Percentiles rank a stretch among this genome's conserved stretches.
Conservation (phyloP, 371 early-diverging fungal genomes). For the Mortierella sp. region DNA sequence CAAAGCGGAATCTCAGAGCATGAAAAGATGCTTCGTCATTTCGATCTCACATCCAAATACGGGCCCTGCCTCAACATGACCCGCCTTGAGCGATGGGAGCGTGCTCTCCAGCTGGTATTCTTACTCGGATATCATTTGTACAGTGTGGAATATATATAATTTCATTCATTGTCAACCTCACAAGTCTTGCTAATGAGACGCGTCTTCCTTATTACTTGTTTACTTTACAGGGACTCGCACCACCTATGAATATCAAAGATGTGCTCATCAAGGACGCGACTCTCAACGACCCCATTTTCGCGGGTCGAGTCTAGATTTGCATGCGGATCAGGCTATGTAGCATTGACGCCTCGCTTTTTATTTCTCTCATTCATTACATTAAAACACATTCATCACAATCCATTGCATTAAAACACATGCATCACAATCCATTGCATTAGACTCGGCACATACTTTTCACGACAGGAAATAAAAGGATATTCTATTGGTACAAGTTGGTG, state of each 20-base stretch:
- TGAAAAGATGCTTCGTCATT: constrained; percentile 61
- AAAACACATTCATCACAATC: background rate
- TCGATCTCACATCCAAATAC: constrained; percentile 60
- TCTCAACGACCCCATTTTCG: constrained; percentile 35
- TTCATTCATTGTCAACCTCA: background rate
- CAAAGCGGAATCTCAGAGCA: constrained; percentile 41
- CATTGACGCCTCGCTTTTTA: background rate
- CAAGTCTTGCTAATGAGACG: background rate
- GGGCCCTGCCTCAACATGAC: constrained; percentile 63
- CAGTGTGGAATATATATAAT: background rate
- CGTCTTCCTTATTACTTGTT: background rate
- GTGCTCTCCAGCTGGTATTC: constrained; percentile 45
- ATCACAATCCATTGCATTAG: background rate
- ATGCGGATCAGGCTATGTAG: background rate
- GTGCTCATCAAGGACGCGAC: constrained; percentile 16
- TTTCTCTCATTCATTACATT: background rate
- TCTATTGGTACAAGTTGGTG: constrained; percentile 3
- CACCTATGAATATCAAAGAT: constrained; percentile 60
- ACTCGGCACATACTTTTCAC: background rate
- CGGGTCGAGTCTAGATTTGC: constrained; percentile 41
- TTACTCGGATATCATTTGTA: background rate
- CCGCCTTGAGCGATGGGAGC: constrained; percentile 64
- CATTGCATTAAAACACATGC: background rate
- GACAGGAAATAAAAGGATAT: background rate
- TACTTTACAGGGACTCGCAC: constrained; percentile 55